Evolutionary conservation across 495 filamentous ascomycete genomes (phyloP).

Genomic region (Talaromyces ruber): DNA sequence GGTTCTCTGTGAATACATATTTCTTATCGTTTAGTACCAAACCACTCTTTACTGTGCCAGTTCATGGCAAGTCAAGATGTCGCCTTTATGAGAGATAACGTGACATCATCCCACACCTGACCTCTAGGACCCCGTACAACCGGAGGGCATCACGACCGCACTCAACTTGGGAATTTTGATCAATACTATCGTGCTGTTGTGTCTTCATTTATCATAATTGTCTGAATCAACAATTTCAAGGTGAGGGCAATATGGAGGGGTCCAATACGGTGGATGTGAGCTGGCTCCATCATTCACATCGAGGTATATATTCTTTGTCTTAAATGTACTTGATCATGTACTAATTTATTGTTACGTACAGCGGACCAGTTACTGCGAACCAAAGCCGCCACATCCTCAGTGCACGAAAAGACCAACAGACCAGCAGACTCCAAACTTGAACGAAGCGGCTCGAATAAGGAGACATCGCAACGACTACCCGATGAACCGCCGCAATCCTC

Average conservation of each 20-base stretch:
- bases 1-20: background rate
- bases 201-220: background rate
- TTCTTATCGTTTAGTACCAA: background rate
- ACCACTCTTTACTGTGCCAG: background rate
- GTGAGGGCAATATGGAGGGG: constrained; percentile 39
- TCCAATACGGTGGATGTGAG: constrained; percentile 61
- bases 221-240: background rate
- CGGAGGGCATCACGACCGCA: background rate
- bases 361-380: constrained; percentile 10
- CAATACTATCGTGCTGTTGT: background rate
- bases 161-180: background rate
- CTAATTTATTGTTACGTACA: background rate
- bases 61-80: constrained; percentile 3
- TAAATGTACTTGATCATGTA: background rate
- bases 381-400: constrained; percentile 12
- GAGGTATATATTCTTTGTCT: constrained; percentile 33
- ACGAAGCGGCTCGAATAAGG: background rate
- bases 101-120: constrained; percentile 8
- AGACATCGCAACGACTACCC: background rate
- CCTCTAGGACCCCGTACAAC: background rate
- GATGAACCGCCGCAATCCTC: background rate
- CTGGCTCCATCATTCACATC: constrained; percentile 61
- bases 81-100: constrained; percentile 3
- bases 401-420: constrained; percentile 13
- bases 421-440: background rate